phyloP scores from a whole-genome alignment of 1,284 basidiomycete species.

The Cryptococcus wingfieldii region DNA sequence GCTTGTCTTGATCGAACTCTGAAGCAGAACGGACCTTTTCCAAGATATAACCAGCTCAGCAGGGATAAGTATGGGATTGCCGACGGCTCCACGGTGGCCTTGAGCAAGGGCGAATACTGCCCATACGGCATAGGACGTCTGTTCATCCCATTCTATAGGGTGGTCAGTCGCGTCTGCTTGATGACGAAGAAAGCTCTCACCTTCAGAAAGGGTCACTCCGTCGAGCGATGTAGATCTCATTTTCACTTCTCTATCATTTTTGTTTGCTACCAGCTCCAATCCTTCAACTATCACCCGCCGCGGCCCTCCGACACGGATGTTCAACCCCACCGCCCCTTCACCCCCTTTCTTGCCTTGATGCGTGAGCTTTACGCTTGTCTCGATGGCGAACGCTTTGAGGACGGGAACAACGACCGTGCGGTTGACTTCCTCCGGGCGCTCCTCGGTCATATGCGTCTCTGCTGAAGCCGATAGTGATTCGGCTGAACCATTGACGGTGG shows the following conservation, averaged over 20 bases:
- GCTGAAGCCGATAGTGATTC: neutral
- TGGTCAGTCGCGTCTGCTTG: neutral
- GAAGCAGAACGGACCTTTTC: slow-evolving; percentile 16
- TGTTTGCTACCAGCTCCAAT: slow-evolving; percentile 6
- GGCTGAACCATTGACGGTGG: slow-evolving; percentile 4
- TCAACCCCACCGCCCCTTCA: slow-evolving; percentile 9
- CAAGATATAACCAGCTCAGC: slow-evolving; percentile 23
- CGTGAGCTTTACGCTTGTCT: slow-evolving; percentile 18
- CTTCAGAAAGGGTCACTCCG: slow-evolving; percentile 11
- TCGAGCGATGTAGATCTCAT: slow-evolving; percentile 12
- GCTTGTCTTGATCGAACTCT: neutral
- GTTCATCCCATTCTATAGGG: slow-evolving; percentile 14
- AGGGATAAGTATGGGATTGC: slow-evolving; percentile 4
- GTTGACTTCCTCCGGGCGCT: slow-evolving; percentile 19
- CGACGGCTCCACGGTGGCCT: slow-evolving; percentile 9
- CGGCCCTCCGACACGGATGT: slow-evolving; percentile 10
- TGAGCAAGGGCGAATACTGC: slow-evolving; percentile 19
- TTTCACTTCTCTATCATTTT: slow-evolving; percentile 9
- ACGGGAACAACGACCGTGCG: slow-evolving; percentile 30
- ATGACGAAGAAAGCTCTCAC: slow-evolving; percentile 6
- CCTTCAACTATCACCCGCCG: slow-evolving; percentile 12
- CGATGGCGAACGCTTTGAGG: slow-evolving; percentile 25
- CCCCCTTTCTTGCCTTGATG: slow-evolving; percentile 4
- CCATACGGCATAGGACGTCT: slow-evolving; percentile 16
- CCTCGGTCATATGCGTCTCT: neutral